These are phyloP conservation scores for Phytophthora sojae DNA, from an alignment of 352 stramenopile species.

Conservation along the genomic window DNA sequence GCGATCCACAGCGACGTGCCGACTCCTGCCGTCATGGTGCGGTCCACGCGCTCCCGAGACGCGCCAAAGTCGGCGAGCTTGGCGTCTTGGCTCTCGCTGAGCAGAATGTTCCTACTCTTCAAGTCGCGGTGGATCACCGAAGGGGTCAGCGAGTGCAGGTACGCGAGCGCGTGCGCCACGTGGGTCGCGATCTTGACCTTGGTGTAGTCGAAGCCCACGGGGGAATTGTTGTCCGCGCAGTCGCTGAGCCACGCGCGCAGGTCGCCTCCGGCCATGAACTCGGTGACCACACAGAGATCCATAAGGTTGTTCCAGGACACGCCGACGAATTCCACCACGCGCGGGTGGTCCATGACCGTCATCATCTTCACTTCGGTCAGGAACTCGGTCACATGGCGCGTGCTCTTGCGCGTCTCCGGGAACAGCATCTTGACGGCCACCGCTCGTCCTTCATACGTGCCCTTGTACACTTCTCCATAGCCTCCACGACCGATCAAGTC, in stretches of 20 bases:
- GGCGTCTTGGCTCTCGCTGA: constrained; percentile 42
- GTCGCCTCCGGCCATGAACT: constrained; percentile 72
- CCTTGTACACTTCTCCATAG: constrained; percentile 67
- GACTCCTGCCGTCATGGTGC: constrained; percentile 53
- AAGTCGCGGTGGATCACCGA: constrained; percentile 58
- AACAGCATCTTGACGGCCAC: constrained; percentile 68
- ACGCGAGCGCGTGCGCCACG: constrained; percentile 49
- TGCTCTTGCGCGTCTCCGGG: constrained; percentile 47
- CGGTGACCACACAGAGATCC: constrained; percentile 65
- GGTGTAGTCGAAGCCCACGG: constrained; percentile 44
- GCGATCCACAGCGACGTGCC: constrained; percentile 55
- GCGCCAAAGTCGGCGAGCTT: constrained; percentile 63
- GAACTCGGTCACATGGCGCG: constrained; percentile 52
- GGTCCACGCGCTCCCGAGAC: constrained; percentile 44
- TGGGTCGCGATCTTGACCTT: constrained; percentile 53
- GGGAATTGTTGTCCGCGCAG: constrained; percentile 30
- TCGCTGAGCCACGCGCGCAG: constrained; percentile 50
- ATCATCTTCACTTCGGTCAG: constrained; percentile 64
- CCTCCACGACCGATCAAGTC: constrained; percentile 55
- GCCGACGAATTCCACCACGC: constrained; percentile 63
- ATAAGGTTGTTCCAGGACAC: constrained; percentile 64
- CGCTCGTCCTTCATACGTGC: constrained; percentile 36
- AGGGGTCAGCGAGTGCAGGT: constrained; percentile 54
- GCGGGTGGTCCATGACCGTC: constrained; percentile 47
- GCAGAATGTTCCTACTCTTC: constrained; percentile 61